These are phyloP conservation scores for Oemleria cerasiformis DNA, from an alignment of 306 rosid species.

Conservation along the genomic window DNA sequence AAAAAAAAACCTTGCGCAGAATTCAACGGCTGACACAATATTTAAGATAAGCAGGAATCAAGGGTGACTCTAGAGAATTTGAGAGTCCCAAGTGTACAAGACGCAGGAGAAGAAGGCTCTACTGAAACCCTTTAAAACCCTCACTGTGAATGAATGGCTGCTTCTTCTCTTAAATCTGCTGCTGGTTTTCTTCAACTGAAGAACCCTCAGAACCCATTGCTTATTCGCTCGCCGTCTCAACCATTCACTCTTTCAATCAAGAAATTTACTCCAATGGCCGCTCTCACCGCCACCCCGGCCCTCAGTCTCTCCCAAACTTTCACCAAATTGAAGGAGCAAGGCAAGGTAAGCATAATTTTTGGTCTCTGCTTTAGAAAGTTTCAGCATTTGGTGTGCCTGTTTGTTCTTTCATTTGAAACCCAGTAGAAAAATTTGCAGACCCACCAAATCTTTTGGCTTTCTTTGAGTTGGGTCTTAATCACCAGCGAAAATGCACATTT, in stretches of 20 bases:
- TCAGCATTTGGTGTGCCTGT: background rate
- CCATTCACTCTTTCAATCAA: constrained; percentile 27
- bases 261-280: constrained; percentile 53
- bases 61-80: background rate
- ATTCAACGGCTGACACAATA: background rate
- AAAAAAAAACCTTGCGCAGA: background rate
- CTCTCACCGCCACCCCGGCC: constrained; percentile 42
- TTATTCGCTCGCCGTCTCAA: constrained; percentile 25
- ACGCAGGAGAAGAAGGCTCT: background rate
- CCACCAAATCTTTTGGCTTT: background rate
- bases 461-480: background rate
- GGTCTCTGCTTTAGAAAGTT: constrained; percentile 3
- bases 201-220: constrained; percentile 30
- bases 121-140: background rate
- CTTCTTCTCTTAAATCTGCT: constrained; percentile 48
- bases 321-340: constrained; percentile 50
- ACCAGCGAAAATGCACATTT: background rate
- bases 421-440: constrained; percentile 5
- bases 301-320: constrained; percentile 77
- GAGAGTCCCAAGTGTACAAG: background rate
- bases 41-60: background rate
- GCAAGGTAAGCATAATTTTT: constrained; percentile 48
- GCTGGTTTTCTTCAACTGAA: constrained; percentile 49
- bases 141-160: constrained; percentile 8
- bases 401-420: background rate